These are phyloP conservation scores for Ensete ventricosum DNA, from an alignment of 176 grass and related monocot genomes.

Conservation along the genomic window DNA sequence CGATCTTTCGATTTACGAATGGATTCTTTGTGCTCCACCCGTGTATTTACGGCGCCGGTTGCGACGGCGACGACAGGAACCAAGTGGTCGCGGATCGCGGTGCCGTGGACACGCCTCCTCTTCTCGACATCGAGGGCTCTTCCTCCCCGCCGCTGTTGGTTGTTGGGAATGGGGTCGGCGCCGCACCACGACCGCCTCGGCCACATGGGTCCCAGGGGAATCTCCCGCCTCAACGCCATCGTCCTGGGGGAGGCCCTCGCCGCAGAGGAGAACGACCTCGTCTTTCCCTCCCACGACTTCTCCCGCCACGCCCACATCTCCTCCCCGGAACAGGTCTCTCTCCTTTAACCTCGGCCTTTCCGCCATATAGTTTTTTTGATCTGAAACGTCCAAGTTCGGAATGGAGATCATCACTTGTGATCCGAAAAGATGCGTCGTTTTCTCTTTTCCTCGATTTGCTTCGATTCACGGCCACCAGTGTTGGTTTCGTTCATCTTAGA, in stretches of 20 bases:
- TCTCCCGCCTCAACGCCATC: conserved; percentile 47
- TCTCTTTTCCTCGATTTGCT: not conserved
- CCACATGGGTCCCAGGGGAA: conserved; percentile 56
- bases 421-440: not conserved
- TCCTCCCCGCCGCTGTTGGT: not conserved
- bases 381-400: not conserved
- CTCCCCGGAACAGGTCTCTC: conserved; percentile 48
- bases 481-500: not conserved
- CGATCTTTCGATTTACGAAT: not conserved
- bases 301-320: conserved; percentile 58
- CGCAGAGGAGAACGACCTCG: conserved; percentile 48
- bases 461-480: not conserved
- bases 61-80: not conserved
- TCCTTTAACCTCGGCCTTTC: not conserved
- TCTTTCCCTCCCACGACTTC: conserved; percentile 63
- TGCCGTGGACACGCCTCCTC: not conserved
- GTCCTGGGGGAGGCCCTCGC: conserved; percentile 60
- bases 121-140: not conserved
- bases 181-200: not conserved
- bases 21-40: not conserved
- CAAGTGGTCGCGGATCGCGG: not conserved
- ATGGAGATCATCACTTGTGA: not conserved
- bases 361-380: not conserved
- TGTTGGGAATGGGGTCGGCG: not conserved
- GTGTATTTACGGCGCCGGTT: not conserved